phyloP scores from a whole-genome alignment of 805 yeast species.

The Myxozyma geophila region DNA sequence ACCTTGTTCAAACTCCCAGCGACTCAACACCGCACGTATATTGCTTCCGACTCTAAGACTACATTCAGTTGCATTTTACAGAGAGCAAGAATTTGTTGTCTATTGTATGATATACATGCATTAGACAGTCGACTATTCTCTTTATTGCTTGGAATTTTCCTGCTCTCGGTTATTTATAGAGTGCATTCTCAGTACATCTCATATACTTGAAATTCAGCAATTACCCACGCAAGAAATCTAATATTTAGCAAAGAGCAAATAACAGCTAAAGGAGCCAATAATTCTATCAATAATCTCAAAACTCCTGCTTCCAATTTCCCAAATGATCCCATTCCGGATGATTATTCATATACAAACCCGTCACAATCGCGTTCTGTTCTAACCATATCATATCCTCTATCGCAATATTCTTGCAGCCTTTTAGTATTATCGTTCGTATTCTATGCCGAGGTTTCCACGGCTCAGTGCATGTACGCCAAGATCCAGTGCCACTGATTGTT shows the following conservation, averaged over 20 bases:
- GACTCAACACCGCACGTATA: too few species aligned
- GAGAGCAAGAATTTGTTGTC: too few species aligned
- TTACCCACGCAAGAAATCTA: not conserved
- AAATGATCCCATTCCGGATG: conserved; percentile 11
- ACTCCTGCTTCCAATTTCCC: not conserved
- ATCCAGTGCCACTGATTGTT: not conserved
- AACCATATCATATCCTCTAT: conserved; percentile 2
- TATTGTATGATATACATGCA: too few species aligned
- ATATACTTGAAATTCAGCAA: too few species aligned
- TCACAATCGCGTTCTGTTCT: conserved; percentile 8
- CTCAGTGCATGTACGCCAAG: not conserved
- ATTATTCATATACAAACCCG: conserved; percentile 2
- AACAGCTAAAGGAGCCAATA: not conserved
- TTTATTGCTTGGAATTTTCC: too few species aligned
- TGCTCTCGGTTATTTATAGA: too few species aligned
- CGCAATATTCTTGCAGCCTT: conserved; percentile 3
- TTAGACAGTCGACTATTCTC: too few species aligned
- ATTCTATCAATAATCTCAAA: not conserved
- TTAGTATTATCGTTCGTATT: conserved; percentile 8
- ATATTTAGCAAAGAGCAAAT: not conserved
- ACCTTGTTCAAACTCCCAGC: too few species aligned
- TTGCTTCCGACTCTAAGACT: too few species aligned
- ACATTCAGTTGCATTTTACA: too few species aligned
- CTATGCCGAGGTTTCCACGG: not conserved
- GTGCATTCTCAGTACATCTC: too few species aligned